Evolutionary conservation across 768 basidiomycete species (phyloP).

Genomic region (Ramaria sp.): DNA sequence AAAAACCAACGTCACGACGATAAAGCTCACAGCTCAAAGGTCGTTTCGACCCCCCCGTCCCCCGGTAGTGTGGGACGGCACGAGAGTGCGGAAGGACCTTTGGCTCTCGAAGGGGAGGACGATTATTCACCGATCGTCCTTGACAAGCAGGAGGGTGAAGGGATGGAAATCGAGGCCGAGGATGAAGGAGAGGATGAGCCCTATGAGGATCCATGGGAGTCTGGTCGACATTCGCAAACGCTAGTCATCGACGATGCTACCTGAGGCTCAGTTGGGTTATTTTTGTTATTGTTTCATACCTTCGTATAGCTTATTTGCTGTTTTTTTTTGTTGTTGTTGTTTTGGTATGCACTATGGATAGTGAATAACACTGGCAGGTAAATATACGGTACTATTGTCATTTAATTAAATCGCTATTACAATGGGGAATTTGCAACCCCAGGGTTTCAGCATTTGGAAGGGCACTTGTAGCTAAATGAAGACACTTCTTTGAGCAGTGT

Average conservation of each 20-base stretch:
- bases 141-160: not conserved
- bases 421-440: too few relatives aligned
- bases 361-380: too few relatives aligned
- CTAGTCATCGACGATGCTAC: not conserved
- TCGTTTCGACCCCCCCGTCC: not conserved
- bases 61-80: not conserved
- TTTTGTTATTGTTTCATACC: not conserved
- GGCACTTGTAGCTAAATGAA: too few relatives aligned
- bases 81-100: not conserved
- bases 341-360: too few relatives aligned
- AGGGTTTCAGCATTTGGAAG: too few relatives aligned
- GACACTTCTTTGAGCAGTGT: too few relatives aligned
- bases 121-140: not conserved
- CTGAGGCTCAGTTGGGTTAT: not conserved
- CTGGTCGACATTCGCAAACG: not conserved
- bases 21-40: not conserved
- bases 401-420: too few relatives aligned
- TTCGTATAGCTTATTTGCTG: not conserved
- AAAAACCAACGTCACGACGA: not conserved
- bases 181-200: slow-evolving; percentile 11
- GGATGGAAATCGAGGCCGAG: slow-evolving; percentile 13
- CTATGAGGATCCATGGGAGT: slow-evolving; percentile 8
- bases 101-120: not conserved
- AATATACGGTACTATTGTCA: too few relatives aligned
- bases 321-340: not conserved